Conservation (phyloP, 306 rosid genomes). For the Cercis canadensis region DNA sequence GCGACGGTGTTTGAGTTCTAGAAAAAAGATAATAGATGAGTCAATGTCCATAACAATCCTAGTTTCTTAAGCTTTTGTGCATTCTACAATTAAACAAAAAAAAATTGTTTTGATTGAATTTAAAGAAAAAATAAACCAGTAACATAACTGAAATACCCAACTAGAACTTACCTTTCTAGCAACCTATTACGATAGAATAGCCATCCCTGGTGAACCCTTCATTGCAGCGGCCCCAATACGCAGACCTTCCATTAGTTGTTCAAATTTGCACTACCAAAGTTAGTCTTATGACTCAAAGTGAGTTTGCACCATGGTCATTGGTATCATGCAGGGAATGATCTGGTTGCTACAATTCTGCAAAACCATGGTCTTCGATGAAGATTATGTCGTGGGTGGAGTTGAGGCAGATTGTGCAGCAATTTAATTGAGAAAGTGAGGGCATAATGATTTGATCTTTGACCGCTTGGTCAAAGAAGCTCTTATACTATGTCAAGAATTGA, state of each 20-base stretch:
- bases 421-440: too few species aligned
- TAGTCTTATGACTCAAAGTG: constrained; percentile 53
- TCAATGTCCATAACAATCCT: too few species aligned
- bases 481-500: too few species aligned
- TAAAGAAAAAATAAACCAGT: neutral
- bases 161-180: constrained; percentile 97
- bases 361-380: constrained; percentile 63
- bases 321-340: constrained; percentile 52
- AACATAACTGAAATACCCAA: too few species aligned
- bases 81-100: too few species aligned
- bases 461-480: too few species aligned
- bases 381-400: constrained; percentile 48
- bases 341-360: constrained; percentile 52
- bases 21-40: too few species aligned
- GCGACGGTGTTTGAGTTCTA: too few species aligned
- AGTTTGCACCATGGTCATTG: constrained; percentile 57
- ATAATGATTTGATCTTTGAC: too few species aligned
- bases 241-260: constrained; percentile 61
- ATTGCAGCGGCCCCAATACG: constrained; percentile 62
- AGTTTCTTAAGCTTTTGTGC: too few species aligned
- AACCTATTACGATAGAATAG: constrained; percentile 64
- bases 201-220: constrained; percentile 78
- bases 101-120: neutral
- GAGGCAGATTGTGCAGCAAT: constrained; percentile 68
- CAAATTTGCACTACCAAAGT: constrained; percentile 36